A percentile compares a stretch with the other conserved stretches of the same genome.
Evolutionary conservation across 2,329 filamentous ascomycete genomes (phyloP).

Genomic region (Trichoderma pleuroti): DNA sequence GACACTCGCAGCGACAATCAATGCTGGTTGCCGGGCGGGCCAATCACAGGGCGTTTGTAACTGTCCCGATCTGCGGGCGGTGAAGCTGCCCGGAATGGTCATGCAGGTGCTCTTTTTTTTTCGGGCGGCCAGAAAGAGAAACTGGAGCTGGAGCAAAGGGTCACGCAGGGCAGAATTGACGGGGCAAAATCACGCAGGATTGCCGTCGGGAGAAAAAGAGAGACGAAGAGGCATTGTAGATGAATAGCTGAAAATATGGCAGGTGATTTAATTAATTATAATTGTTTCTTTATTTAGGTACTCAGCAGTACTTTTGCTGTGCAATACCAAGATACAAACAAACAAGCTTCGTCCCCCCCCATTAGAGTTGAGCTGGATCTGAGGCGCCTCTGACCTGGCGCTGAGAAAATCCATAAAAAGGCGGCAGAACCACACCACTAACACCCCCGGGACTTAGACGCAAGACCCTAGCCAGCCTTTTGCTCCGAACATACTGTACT

Average conservation of each 20-base stretch:
- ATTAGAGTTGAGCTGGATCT: not conserved
- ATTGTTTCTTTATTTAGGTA: not conserved
- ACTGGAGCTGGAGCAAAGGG: not conserved
- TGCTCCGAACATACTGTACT: slow-evolving; percentile 2
- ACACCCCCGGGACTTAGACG: slow-evolving; percentile 7
- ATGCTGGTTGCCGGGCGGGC: not conserved
- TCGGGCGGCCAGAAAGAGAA: not conserved
- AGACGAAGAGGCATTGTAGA: not conserved
- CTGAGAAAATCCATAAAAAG: slow-evolving; percentile 2
- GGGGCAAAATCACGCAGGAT: not conserved
- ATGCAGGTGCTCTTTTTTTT: not conserved
- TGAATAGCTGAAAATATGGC: no score
- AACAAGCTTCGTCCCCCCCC: not conserved
- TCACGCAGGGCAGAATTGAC: slow-evolving; percentile 3
- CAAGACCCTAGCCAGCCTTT: slow-evolving; percentile 16
- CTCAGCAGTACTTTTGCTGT: not conserved
- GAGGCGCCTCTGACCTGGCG: not conserved
- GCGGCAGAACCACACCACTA: slow-evolving; percentile 18
- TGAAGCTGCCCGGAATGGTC: slow-evolving; percentile 14
- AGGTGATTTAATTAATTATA: not conserved
- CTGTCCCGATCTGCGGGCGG: slow-evolving; percentile 14
- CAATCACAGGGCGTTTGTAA: slow-evolving; percentile 14
- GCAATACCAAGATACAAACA: not conserved
- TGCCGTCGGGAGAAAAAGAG: not conserved
- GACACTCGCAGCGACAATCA: not conserved